A percentile compares a stretch with the other conserved stretches of the same genome.
These are phyloP conservation scores for Backusella morwellensis DNA, from an alignment of 192 early-diverging fungal species.

Conservation along the genomic window DNA sequence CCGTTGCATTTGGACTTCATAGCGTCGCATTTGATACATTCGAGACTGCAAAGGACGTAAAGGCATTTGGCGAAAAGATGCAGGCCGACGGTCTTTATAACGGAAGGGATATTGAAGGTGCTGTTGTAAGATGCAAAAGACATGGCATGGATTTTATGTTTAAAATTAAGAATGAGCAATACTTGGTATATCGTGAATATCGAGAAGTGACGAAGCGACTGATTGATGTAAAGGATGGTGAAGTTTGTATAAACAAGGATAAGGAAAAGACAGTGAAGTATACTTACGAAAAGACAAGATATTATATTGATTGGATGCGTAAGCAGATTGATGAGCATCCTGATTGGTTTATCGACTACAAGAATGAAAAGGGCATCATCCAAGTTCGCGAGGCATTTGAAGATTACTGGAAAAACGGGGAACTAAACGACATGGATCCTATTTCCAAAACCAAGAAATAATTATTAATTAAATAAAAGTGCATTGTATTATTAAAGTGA, in stretches of 20 bases:
- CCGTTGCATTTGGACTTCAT: constrained; percentile 73
- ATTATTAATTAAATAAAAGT: background rate
- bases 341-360: constrained; percentile 61
- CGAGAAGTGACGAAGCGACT: constrained; percentile 84
- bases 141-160: constrained; percentile 62
- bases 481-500: no score
- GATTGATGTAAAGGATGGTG: constrained; percentile 37
- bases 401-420: constrained; percentile 43
- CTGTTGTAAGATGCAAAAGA: constrained; percentile 78
- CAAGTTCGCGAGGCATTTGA: constrained; percentile 76
- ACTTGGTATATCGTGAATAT: constrained; percentile 95
- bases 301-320: constrained; percentile 78
- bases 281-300: constrained; percentile 56
- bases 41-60: constrained; percentile 61
- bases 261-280: constrained; percentile 11
- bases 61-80: constrained; percentile 65
- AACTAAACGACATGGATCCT: background rate
- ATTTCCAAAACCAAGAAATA: background rate
- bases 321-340: constrained; percentile 58
- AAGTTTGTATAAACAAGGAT: background rate
- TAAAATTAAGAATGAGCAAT: constrained; percentile 97
- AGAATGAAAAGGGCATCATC: constrained; percentile 80
- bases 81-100: constrained; percentile 62
- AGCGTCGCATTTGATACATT: constrained; percentile 51
- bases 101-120: constrained; percentile 82